Percentiles rank a stretch among this genome's conserved stretches.
These are phyloP conservation scores for Austroboletus niveus DNA, from an alignment of 1,284 basidiomycete genomes.

Conservation along the genomic window DNA sequence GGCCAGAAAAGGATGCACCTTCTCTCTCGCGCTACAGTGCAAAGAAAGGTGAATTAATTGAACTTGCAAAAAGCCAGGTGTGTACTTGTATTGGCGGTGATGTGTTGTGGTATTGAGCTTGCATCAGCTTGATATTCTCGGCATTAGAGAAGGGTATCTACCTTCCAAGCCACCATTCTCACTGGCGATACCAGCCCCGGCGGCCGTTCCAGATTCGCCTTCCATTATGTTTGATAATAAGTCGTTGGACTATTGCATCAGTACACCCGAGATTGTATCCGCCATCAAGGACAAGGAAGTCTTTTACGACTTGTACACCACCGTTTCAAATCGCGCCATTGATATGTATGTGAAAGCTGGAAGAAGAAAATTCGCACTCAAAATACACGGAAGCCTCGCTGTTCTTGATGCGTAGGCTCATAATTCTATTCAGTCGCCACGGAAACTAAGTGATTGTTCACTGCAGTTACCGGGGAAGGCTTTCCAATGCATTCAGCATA, in stretches of 20 bases:
- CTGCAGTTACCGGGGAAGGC: conserved; percentile 62
- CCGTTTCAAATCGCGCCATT: conserved; percentile 76
- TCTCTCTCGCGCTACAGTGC: conserved; percentile 55
- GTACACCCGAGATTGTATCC: conserved; percentile 61
- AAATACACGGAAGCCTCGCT: conserved; percentile 81
- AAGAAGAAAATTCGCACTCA: conserved; percentile 80
- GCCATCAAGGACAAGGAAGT: conserved; percentile 55
- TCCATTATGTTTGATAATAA: conserved; percentile 21
- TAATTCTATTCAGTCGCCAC: conserved; percentile 5
- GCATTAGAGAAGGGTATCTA: conserved; percentile 69
- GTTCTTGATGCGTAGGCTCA: conserved; percentile 78
- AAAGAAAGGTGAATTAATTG: conserved; percentile 78
- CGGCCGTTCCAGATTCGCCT: conserved; percentile 14
- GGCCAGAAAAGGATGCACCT: conserved; percentile 43
- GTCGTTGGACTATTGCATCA: conserved; percentile 44
- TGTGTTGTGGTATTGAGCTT: conserved; percentile 12
- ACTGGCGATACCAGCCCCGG: conserved; percentile 33
- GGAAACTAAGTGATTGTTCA: conserved; percentile 11
- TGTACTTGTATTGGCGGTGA: conserved; percentile 11
- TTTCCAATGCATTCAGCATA: conserved; percentile 60
- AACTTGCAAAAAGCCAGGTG: conserved; percentile 81
- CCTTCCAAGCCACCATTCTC: conserved; percentile 74
- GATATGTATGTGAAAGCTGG: conserved; percentile 79
- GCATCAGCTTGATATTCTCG: conserved; percentile 77
- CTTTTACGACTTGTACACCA: conserved; percentile 76